Evolutionary conservation across 352 stramenopile genomes (phyloP), one percentile per base, ranked within the genome.

Genomic region (Phytopythium mirpurense): DNA sequence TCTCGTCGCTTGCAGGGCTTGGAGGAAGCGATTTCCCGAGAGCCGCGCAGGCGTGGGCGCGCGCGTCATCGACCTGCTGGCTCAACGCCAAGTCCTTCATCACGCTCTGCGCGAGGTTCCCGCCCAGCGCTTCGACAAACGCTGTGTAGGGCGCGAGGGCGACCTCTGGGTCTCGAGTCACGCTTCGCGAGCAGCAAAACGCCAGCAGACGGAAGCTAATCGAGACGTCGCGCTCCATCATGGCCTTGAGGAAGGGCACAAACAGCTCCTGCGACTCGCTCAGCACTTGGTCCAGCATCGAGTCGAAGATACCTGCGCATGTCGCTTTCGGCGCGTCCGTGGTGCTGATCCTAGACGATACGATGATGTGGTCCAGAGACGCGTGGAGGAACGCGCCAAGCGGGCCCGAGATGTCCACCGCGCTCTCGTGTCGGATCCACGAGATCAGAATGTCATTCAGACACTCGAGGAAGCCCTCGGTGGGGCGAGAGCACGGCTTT

Each of bases 361-460:
- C 56, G 29, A 90, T 83, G 54, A 92, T 87, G 21, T 67, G 63
- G 63, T 92, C 82, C 38, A 92, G 53, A 9, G 78, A 88, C 0
- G 62, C 36, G 36, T 89, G 67, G 19, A 92, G 53, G 47, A 87
- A 92, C 1, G 73, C 71, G 5, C 82, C 82, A 10, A 92, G 53
- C 1, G 72, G 60, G 14, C 65, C 65, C 36, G 79, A 78, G 11
- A 93, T 65, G 45, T 88, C 79, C 10, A 85, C 63, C 2, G 78
- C 78, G 44, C 87, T 93, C 34, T 85, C 68, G 65, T 88, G 76
- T 4, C 79, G 78, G 60, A 86, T 89, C 82, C 82, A 92, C 29
- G 72, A 88, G 60, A 89, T 89, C 19, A 91, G 60, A 62, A 91
- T 86, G 51, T 92, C 81, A 51, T 92, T 92, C 35, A 92, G 62